phyloP scores from a whole-genome alignment of 2,329 filamentous ascomycete genomes.

The Rutstroemia sp. region DNA sequence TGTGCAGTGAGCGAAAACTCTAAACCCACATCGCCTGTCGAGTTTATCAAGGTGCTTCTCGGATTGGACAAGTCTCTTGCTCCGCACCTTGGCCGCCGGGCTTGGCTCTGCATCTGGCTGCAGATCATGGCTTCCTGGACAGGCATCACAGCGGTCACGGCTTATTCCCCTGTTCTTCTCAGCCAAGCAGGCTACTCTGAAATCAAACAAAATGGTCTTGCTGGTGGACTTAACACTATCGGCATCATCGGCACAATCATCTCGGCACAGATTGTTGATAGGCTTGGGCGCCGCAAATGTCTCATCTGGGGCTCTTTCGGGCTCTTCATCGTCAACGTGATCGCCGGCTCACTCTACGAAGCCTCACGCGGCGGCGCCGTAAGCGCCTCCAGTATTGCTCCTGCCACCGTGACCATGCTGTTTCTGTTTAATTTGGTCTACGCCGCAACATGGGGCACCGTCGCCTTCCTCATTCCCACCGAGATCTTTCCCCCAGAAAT shows the following conservation, averaged over 20 bases:
- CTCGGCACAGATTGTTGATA: constrained; percentile 51
- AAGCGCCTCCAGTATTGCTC: constrained; percentile 34
- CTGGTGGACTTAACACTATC: constrained; percentile 44
- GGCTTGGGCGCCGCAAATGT: constrained; percentile 58
- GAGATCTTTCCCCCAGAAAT: constrained; percentile 51
- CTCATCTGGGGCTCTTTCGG: constrained; percentile 52
- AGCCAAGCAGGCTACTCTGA: constrained; percentile 30
- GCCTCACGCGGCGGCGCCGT: constrained; percentile 30
- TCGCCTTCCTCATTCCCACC: constrained; percentile 42
- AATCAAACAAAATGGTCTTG: constrained; percentile 39
- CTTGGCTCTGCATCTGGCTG: constrained; percentile 37
- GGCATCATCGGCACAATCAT: constrained; percentile 45
- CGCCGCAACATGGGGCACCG: constrained; percentile 42
- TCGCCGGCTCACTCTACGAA: constrained; percentile 38
- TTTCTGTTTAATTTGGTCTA: constrained; percentile 45
- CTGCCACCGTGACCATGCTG: constrained; percentile 43
- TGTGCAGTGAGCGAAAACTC: constrained; percentile 25
- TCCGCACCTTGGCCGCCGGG: constrained; percentile 32
- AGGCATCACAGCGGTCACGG: constrained; percentile 34
- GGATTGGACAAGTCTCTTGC: constrained; percentile 26
- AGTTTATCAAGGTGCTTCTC: constrained; percentile 33
- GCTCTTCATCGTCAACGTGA: constrained; percentile 41
- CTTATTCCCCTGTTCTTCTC: constrained; percentile 28
- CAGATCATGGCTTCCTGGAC: constrained; percentile 40
- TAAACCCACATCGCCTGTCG: constrained; percentile 31